Conservation (phyloP, 495 filamentous ascomycete genomes). For the Penicillium flavigenum region DNA sequence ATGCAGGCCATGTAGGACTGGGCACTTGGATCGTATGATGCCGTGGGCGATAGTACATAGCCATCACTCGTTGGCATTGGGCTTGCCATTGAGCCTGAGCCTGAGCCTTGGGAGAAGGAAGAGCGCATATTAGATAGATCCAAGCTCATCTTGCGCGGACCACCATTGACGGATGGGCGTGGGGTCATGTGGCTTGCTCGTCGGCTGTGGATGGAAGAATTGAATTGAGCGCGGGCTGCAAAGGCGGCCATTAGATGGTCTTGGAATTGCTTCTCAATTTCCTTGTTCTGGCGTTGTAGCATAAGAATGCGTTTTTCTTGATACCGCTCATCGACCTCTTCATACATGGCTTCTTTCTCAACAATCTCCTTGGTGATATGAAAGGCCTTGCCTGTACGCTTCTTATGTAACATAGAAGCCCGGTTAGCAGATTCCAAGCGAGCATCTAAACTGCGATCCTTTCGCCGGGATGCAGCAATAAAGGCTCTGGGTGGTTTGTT, state of each 20-base stretch:
- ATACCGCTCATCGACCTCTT: constrained; percentile 81
- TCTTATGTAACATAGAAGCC: constrained; percentile 88
- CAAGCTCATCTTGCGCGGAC: constrained; percentile 42
- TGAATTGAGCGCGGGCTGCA: constrained; percentile 20
- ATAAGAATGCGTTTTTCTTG: constrained; percentile 46
- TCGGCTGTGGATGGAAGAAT: constrained; percentile 25
- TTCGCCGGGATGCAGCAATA: constrained; percentile 88
- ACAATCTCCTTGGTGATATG: constrained; percentile 87
- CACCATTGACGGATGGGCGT: constrained; percentile 31
- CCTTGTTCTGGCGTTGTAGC: constrained; percentile 44
- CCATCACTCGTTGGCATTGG: constrained; percentile 23
- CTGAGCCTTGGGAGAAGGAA: constrained; percentile 29
- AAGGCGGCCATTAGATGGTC: constrained; percentile 41
- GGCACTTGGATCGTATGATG: constrained; percentile 24
- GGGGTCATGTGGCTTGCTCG: constrained; percentile 27
- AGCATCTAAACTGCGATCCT: constrained; percentile 86
- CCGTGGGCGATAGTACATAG: constrained; percentile 36
- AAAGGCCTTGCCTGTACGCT: constrained; percentile 79
- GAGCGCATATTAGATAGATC: constrained; percentile 39
- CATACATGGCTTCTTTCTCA: constrained; percentile 93
- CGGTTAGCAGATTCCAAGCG: constrained; percentile 82
- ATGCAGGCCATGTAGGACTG: constrained; percentile 31
- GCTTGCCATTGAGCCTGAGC: constrained; percentile 28
- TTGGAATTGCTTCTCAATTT: constrained; percentile 45
- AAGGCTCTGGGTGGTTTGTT: constrained; percentile 62